Percentiles rank a stretch among this genome's conserved stretches.
Evolutionary conservation across 1,284 basidiomycete genomes (phyloP).

Genomic region (Amylostereum areolatum): DNA sequence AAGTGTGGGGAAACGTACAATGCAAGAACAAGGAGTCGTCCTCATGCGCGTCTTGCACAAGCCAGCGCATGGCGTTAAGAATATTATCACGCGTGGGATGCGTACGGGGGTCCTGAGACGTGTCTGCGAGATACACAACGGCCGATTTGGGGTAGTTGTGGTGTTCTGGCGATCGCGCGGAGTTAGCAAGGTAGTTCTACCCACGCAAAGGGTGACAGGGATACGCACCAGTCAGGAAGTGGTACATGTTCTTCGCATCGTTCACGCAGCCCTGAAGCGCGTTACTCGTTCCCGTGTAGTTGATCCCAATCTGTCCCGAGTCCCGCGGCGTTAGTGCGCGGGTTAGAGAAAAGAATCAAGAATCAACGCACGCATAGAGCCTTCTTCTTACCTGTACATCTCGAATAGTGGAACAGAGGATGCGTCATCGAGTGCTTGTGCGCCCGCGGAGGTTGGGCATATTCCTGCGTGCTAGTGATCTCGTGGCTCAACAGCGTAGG

Average conservation of each 20-base stretch:
- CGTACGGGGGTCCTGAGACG: constrained; percentile 48
- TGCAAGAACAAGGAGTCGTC: constrained; percentile 89
- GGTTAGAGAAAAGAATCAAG: background rate
- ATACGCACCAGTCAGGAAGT: constrained; percentile 63
- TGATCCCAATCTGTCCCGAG: constrained; percentile 66
- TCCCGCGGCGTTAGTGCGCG: constrained; percentile 7
- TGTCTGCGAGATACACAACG: constrained; percentile 78
- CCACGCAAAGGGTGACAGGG: background rate
- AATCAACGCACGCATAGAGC: constrained; percentile 57
- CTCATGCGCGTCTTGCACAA: constrained; percentile 67
- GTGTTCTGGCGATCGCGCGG: constrained; percentile 30
- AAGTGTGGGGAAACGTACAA: constrained; percentile 35
- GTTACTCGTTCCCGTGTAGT: constrained; percentile 62
- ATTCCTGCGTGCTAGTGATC: constrained; percentile 19
- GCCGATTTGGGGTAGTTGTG: constrained; percentile 66
- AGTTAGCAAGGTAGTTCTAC: background rate
- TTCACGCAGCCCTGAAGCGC: constrained; percentile 79
- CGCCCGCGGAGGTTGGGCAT: constrained; percentile 3
- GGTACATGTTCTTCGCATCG: constrained; percentile 67
- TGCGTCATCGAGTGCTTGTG: constrained; percentile 3
- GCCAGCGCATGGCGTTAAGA: constrained; percentile 80
- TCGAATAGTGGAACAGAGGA: constrained; percentile 43
- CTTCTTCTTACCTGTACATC: constrained; percentile 66
- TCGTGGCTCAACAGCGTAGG: constrained; percentile 3
- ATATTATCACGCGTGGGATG: constrained; percentile 78